Evolutionary conservation across 208 protist genomes (phyloP).

Genomic region (Leishmania martiniquensis): DNA sequence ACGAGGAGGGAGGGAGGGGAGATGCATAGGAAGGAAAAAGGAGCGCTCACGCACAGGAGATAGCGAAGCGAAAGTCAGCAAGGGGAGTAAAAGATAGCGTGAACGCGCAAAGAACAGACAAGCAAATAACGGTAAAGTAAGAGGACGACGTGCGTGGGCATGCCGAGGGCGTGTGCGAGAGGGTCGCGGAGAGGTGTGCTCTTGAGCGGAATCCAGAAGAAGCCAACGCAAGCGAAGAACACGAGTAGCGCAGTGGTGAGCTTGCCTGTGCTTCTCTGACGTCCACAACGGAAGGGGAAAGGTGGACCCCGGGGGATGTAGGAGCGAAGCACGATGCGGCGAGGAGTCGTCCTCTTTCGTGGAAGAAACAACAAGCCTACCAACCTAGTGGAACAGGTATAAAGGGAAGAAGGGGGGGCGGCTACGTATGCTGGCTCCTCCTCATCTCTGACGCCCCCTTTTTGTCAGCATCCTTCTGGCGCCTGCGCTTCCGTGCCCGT

Average conservation of each 20-base stretch:
- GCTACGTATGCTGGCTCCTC: not conserved
- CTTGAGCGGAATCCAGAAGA: not conserved
- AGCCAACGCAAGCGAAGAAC: not conserved
- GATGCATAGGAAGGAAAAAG: not conserved
- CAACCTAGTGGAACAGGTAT: not conserved
- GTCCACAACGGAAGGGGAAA: not conserved
- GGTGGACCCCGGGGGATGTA: not conserved
- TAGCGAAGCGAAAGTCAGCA: not conserved
- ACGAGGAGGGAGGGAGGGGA: not conserved
- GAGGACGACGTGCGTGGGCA: not conserved
- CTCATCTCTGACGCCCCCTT: not conserved
- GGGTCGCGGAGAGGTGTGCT: no score
- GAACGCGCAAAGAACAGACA: not conserved
- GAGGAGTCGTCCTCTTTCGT: not conserved
- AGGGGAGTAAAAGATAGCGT: not conserved
- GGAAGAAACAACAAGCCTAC: not conserved
- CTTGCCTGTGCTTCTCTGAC: not conserved
- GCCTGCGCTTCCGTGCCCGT: not conserved
- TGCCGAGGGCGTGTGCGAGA: not conserved
- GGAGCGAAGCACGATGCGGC: not conserved
- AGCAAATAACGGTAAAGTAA: not conserved
- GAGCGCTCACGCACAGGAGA: not conserved
- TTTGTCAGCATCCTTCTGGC: not conserved
- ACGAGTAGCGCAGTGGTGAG: not conserved
- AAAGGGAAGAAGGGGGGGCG: not conserved